Conservation (phyloP, 306 rosid genomes). For the Trifolium fragiferum region DNA sequence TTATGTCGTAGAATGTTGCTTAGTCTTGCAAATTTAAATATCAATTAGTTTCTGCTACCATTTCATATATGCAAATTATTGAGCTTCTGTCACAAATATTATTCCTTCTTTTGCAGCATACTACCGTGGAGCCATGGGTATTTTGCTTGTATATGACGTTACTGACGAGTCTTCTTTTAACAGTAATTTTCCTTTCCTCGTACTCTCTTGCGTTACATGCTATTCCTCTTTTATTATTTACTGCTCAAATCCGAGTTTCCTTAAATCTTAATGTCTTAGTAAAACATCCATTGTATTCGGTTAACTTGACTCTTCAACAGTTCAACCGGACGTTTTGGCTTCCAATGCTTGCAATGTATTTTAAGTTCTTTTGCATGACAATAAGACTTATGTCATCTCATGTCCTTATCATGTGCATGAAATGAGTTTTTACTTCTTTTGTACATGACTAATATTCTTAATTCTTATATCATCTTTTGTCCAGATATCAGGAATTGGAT, state of each 20-base stretch:
- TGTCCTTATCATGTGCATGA: slow-evolving; percentile 27
- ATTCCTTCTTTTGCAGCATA: slow-evolving; percentile 68
- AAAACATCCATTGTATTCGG: slow-evolving; percentile 4
- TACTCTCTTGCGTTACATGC: background rate
- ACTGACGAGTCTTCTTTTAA: slow-evolving; percentile 95
- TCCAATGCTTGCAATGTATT: slow-evolving; percentile 30
- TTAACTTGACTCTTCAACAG: background rate
- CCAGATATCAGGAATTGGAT: slow-evolving; percentile 98
- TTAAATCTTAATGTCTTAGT: background rate
- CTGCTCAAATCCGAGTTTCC: background rate
- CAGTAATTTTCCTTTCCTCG: slow-evolving; percentile 62
- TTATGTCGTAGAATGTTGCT: background rate
- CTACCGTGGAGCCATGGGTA: slow-evolving; percentile 99
- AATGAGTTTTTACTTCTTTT: slow-evolving; percentile 20
- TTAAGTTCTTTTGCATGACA: slow-evolving; percentile 18
- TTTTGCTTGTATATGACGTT: slow-evolving; percentile 94
- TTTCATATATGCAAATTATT: slow-evolving; percentile 15
- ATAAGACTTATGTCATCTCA: slow-evolving; percentile 33
- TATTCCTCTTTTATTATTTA: slow-evolving; percentile 23
- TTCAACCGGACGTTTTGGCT: slow-evolving; percentile 11
- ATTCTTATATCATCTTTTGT: slow-evolving; percentile 38
- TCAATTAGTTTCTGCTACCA: background rate
- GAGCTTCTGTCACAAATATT: slow-evolving; percentile 14
- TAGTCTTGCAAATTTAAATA: slow-evolving; percentile 33
- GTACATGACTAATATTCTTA: slow-evolving; percentile 24